Evolutionary conservation across 345 rosid genomes (phyloP).

Genomic region (Hibiscus syriacus): DNA sequence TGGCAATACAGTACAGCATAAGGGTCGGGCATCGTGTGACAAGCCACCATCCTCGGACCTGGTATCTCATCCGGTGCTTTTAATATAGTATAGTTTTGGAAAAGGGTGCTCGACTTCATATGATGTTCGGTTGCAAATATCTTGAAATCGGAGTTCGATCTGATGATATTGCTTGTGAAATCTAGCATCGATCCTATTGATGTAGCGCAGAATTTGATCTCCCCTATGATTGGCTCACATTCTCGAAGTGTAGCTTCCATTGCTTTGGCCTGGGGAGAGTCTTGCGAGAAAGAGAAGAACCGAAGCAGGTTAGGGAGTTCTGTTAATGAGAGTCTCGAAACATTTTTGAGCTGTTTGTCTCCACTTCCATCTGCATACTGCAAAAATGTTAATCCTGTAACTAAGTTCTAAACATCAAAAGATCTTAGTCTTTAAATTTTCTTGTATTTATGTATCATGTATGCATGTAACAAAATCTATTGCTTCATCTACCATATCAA

Average conservation of each 20-base stretch:
- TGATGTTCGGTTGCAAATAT: constrained; percentile 21
- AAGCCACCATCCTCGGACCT: constrained; percentile 29
- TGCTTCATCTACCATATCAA: too few relatives aligned
- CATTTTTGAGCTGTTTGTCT: too few relatives aligned
- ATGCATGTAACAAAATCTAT: too few relatives aligned
- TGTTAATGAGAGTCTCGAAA: constrained; percentile 5
- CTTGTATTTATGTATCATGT: too few relatives aligned
- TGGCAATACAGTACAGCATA: constrained; percentile 40
- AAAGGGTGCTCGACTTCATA: neutral
- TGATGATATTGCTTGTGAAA: constrained; percentile 21
- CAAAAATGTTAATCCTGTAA: neutral
- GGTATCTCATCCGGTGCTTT: constrained; percentile 22
- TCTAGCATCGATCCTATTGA: constrained; percentile 48
- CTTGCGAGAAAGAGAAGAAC: constrained; percentile 23
- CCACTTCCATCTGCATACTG: neutral
- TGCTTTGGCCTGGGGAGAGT: constrained; percentile 34
- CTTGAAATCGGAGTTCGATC: constrained; percentile 10
- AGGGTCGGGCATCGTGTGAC: constrained; percentile 34
- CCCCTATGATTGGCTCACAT: constrained; percentile 35
- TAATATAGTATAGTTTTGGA: constrained; percentile 31
- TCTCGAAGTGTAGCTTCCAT: constrained; percentile 25
- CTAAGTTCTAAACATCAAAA: too few relatives aligned
- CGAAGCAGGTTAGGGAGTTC: constrained; percentile 25
- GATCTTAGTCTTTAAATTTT: neutral
- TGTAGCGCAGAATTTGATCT: constrained; percentile 37